Conservation (phyloP, 306 rosid species). For the Vigna radiata region DNA sequence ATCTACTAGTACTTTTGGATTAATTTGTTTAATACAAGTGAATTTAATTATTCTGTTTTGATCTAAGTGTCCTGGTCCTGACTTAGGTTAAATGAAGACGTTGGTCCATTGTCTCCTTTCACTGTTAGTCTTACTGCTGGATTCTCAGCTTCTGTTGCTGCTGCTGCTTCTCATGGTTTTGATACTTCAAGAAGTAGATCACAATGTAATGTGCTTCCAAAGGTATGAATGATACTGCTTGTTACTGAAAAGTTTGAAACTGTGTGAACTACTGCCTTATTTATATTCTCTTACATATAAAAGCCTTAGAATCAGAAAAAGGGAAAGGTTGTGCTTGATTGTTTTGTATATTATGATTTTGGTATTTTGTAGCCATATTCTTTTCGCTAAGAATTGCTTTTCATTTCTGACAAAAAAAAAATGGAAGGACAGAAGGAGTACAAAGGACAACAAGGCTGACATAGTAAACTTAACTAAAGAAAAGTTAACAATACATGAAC, state of each 20-base stretch:
- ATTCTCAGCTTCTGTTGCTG: constrained; percentile 86
- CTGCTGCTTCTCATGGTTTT: constrained; percentile 93
- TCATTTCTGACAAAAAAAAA: neutral
- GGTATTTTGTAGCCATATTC: constrained; percentile 23
- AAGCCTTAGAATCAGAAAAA: neutral
- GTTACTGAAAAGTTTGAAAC: constrained; percentile 28
- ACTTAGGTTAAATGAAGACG: constrained; percentile 74
- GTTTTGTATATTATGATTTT: constrained; percentile 15
- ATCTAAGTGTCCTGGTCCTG: constrained; percentile 46
- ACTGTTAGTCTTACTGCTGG: constrained; percentile 84
- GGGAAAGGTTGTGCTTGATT: neutral
- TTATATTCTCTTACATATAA: constrained; percentile 29
- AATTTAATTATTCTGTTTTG: constrained; percentile 21
- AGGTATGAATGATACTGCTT: constrained; percentile 54
- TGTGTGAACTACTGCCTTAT: constrained; percentile 32
- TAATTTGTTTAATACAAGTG: constrained; percentile 30
- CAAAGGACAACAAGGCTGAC: constrained; percentile 22
- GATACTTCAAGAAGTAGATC: constrained; percentile 88
- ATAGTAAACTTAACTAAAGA: constrained; percentile 33
- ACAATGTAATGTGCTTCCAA: constrained; percentile 77
- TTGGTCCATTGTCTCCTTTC: constrained; percentile 79
- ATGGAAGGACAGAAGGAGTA: constrained; percentile 4
- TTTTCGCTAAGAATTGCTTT: constrained; percentile 9
- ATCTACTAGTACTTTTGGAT: constrained; percentile 27
- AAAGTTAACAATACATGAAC: constrained; percentile 1